Base-by-base conservation (phyloP, 2,329 filamentous ascomycete species). In the Pestalotiopsis sp. region DNA sequence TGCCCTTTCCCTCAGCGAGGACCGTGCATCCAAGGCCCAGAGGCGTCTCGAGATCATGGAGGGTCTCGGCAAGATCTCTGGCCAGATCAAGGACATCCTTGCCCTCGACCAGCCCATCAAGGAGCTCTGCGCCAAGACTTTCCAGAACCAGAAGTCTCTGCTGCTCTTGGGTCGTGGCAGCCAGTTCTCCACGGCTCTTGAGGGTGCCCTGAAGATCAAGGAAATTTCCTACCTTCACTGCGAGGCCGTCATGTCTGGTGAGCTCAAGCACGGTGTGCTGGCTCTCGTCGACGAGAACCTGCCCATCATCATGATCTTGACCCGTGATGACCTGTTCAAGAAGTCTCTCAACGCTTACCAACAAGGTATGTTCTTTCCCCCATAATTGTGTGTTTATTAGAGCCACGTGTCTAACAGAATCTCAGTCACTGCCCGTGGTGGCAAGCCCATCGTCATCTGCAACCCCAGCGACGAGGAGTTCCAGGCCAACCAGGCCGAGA, bases 281-380 rank as follows among this genome's bases (percentile, higher is more conserved):
- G 96, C 96, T 66, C 88, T 99, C 72, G 96, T 99, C 70, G 96
- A 99, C 77, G 96, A 99, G 88, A 95, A 97, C 84, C 90, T 99
- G 49, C 96, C 96, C 71, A 99, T 99, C 81, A 97, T 99, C 83
- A 99, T 99, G 96, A 98, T 99, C 78, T 88, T 99, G 71, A 99
- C 96, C 67, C 93, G 96, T 70, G 96, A 99, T 80, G 89, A 94
- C 76, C 92, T 99, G 78, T 99, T 99, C 86, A 92, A 92, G 81
- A 99, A 99, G 87, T 98, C 96, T n/a, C 88, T 99, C 78, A 99
- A 99, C 82, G 96, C 96, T 77, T 99, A 98, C 83, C 96, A 99
- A 85, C 96, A 99, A 87, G 91, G 92, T 93, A 86, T 80, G 87
- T 80, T 62, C 5, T 39, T 39, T 25, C 31, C 17, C 57, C 52